Conservation (phyloP, 2,329 filamentous ascomycete genomes). For the Colletotrichum sp. region DNA sequence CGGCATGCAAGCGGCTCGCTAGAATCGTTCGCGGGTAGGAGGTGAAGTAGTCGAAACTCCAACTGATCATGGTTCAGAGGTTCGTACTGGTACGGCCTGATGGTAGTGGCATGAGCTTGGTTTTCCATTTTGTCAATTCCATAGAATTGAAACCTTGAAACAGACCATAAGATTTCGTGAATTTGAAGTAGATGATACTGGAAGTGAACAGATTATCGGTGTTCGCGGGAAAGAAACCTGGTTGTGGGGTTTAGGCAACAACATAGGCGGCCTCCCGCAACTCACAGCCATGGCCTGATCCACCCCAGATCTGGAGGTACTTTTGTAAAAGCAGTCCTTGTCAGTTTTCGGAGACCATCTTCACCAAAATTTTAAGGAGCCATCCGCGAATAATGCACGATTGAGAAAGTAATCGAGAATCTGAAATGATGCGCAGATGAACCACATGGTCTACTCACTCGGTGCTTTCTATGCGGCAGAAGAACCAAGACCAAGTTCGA, state of each 20-base stretch:
- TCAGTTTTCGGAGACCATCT: too few species aligned
- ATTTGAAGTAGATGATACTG: background rate
- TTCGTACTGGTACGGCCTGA: background rate
- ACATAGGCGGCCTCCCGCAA: background rate
- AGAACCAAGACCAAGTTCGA: background rate
- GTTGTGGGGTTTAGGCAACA: background rate
- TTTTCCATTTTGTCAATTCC: background rate
- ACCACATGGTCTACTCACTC: background rate
- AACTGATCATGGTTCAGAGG: background rate
- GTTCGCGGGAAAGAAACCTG: background rate
- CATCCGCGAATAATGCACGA: background rate
- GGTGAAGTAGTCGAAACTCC: background rate
- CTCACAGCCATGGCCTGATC: background rate
- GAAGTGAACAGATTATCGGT: background rate
- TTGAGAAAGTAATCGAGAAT: background rate
- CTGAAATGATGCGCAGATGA: background rate
- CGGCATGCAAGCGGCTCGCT: background rate
- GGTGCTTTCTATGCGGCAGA: background rate
- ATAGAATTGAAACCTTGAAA: background rate
- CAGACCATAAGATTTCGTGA: background rate
- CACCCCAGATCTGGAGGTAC: background rate
- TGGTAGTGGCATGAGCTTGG: background rate
- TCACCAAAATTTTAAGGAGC: background rate
- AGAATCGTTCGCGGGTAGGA: background rate
- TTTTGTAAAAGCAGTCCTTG: background rate